Conservation (phyloP, 352 stramenopile species). For the Globisporangium heterothallicum region DNA sequence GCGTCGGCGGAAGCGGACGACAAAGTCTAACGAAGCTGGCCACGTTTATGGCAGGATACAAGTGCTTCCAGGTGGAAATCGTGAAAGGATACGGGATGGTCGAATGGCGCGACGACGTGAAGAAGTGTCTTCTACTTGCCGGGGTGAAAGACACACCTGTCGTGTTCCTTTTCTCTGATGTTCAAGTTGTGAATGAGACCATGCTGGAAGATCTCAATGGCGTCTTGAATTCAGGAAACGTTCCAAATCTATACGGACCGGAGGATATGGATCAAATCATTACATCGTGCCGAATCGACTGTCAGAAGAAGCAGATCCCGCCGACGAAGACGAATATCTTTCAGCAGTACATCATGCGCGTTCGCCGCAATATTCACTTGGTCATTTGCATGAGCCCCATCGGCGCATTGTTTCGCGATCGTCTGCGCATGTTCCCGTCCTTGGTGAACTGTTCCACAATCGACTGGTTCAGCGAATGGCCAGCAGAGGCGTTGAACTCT, state of each 20-base stretch:
- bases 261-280: slow-evolving; percentile 93
- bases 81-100: slow-evolving; percentile 90
- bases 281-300: slow-evolving; percentile 88
- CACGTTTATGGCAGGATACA: slow-evolving; percentile 91
- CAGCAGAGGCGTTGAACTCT: slow-evolving; percentile 77
- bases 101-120: slow-evolving; percentile 93
- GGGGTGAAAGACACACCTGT: slow-evolving; percentile 89
- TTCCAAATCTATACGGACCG: slow-evolving; percentile 90
- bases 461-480: slow-evolving; percentile 88
- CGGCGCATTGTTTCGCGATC: slow-evolving; percentile 72
- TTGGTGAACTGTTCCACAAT: slow-evolving; percentile 86
- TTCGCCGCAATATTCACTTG: slow-evolving; percentile 89
- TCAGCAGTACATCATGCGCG: slow-evolving; percentile 90
- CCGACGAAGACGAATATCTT: slow-evolving; percentile 95
- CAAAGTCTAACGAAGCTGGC: slow-evolving; percentile 91
- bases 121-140: slow-evolving; percentile 85
- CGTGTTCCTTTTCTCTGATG: slow-evolving; percentile 93
- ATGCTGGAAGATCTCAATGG: slow-evolving; percentile 96
- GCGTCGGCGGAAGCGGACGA: slow-evolving; percentile 89
- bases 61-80: slow-evolving; percentile 94
- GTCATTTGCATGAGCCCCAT: slow-evolving; percentile 88
- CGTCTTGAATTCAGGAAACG: slow-evolving; percentile 93
- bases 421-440: slow-evolving; percentile 85
- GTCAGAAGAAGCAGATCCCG: slow-evolving; percentile 85
- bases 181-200: slow-evolving; percentile 93